A percentile compares a stretch with the other conserved stretches of the same genome.
Conservation (phyloP, 2,329 filamentous ascomycete species). For the Calonectria hawksworthii region DNA sequence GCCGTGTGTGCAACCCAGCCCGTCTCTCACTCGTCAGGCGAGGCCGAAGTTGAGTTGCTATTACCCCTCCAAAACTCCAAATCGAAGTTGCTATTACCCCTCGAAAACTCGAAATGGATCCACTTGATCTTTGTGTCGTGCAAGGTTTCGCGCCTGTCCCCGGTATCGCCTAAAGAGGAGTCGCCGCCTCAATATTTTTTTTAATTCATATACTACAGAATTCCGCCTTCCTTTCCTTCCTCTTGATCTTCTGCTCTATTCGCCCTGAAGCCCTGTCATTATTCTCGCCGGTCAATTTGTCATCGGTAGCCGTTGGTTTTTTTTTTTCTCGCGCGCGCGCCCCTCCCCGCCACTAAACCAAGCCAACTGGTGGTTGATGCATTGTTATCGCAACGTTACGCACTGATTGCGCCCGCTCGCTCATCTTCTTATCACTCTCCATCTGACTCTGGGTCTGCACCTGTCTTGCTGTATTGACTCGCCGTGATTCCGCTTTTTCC, state of each 20-base stretch:
- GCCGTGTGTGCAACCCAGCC: conserved; percentile 31
- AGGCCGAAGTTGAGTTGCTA: conserved; percentile 47
- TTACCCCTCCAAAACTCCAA: conserved; percentile 44
- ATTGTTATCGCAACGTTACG: conserved; percentile 28
- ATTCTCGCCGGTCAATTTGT: not conserved
- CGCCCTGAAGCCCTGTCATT: not conserved
- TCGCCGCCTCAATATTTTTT: conserved; percentile 26
- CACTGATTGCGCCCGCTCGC: conserved; percentile 24
- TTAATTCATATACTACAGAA: conserved; percentile 5
- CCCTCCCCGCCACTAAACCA: not conserved
- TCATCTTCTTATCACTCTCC: not conserved
- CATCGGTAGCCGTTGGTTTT: not conserved
- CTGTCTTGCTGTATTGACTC: not conserved
- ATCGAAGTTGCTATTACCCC: conserved; percentile 49
- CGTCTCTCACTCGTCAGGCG: conserved; percentile 42
- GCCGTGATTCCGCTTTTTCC: conserved; percentile 1
- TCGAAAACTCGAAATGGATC: conserved; percentile 42
- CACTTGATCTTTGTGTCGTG: conserved; percentile 44
- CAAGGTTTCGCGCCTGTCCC: conserved; percentile 36
- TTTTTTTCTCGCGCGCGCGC: not conserved
- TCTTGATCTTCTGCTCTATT: conserved; percentile 12
- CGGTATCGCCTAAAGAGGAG: conserved; percentile 28
- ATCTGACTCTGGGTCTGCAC: not conserved
- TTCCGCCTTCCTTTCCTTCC: conserved; percentile 15
- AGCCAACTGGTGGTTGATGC: not conserved